phyloP scores from a whole-genome alignment of 2,329 filamentous ascomycete species.

The Moelleriella libera region DNA sequence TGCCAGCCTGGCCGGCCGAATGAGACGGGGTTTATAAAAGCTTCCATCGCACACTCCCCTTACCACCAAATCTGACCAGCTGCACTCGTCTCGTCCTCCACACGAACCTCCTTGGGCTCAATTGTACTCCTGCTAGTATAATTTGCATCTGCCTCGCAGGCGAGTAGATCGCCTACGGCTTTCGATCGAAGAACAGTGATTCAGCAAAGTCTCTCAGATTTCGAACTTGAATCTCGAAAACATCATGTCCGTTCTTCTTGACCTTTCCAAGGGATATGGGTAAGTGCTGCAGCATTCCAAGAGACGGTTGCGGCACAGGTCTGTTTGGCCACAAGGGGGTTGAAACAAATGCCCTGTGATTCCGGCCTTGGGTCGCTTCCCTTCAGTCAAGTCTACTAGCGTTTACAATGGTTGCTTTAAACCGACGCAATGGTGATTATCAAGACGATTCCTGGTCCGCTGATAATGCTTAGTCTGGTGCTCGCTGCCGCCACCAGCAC shows the following conservation, averaged over 20 bases:
- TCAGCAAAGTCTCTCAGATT: not conserved
- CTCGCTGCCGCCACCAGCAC: constrained; percentile 41
- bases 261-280: constrained; percentile 36
- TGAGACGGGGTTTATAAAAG: too few relatives aligned
- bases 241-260: constrained; percentile 28
- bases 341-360: not conserved
- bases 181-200: not conserved
- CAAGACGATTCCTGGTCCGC: not conserved
- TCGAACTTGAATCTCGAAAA: not conserved
- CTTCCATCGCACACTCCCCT: too few relatives aligned
- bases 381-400: not conserved
- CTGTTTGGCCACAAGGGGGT: not conserved
- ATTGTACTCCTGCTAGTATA: too few relatives aligned
- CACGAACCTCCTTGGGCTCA: too few relatives aligned
- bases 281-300: constrained; percentile 16
- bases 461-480: constrained; percentile 36
- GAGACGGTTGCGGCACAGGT: too few relatives aligned
- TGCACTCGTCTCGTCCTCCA: too few relatives aligned
- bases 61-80: too few relatives aligned
- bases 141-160: too few relatives aligned
- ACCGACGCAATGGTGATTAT: too few relatives aligned
- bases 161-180: not conserved
- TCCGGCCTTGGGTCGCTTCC: not conserved
- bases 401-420: not conserved
- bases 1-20: too few relatives aligned